A percentile compares a stretch with the other conserved stretches of the same genome.
These are phyloP conservation scores for Sarcodon sp. DNA, from an alignment of 768 basidiomycete species.

Conservation along the genomic window DNA sequence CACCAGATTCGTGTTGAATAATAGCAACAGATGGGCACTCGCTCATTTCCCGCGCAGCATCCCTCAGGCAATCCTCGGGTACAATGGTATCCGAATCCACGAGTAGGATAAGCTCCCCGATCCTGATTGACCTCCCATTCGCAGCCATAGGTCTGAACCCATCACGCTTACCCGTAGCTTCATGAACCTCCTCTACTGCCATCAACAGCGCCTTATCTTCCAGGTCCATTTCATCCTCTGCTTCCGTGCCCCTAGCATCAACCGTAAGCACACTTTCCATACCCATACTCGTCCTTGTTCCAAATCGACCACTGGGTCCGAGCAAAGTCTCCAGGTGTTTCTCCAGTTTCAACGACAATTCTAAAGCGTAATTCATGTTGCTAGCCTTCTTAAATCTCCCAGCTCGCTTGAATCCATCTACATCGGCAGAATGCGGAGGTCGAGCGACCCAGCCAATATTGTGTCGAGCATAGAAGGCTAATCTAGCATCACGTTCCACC, in stretches of 20 bases:
- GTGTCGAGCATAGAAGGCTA: conserved; percentile 41
- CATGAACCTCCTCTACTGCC: conserved; percentile 39
- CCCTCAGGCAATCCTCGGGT: conserved; percentile 39
- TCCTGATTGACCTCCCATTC: conserved; percentile 27
- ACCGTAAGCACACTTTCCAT: conserved; percentile 7
- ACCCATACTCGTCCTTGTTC: neutral
- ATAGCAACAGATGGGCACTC: conserved; percentile 35
- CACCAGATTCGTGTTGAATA: conserved; percentile 36
- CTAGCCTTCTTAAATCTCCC: conserved; percentile 38
- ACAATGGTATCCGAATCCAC: conserved; percentile 40
- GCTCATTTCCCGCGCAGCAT: conserved; percentile 37
- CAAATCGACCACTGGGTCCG: neutral
- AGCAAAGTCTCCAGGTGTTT: conserved; percentile 18
- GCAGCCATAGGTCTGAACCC: conserved; percentile 17
- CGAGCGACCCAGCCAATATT: conserved; percentile 50
- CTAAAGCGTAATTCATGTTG: conserved; percentile 34
- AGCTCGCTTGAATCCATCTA: conserved; percentile 32
- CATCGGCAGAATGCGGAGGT: conserved; percentile 31
- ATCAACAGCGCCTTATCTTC: conserved; percentile 37
- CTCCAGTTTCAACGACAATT: conserved; percentile 20
- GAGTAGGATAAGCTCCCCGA: conserved; percentile 32
- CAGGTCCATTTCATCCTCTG: conserved; percentile 21
- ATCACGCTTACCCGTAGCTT: conserved; percentile 15
- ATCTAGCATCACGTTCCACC: conserved; percentile 31
- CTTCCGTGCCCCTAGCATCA: conserved; percentile 9